Base-by-base conservation (phyloP, 2,329 filamentous ascomycete species). In the Pseudogymnoascus sp. region DNA sequence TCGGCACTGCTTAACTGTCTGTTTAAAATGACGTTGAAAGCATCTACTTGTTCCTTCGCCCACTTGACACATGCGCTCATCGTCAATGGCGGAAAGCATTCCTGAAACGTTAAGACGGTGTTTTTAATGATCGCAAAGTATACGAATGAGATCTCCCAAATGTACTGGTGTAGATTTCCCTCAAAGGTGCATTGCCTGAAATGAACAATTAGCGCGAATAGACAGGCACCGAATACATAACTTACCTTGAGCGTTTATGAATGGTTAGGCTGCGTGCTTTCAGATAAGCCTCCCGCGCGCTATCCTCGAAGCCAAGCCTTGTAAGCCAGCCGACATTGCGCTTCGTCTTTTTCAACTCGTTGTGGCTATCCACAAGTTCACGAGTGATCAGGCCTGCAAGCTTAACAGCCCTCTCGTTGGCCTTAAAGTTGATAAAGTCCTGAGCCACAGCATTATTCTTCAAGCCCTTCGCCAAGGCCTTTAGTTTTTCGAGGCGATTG, bases 1-100 rank as follows among this genome's bases (percentile, higher is more conserved):
- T 96, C 88, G 2, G 95, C 89, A 72, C 90, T 92, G 76, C 91
- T 96, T 65, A 99, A 79, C 76, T 97, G 95, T 64, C 93, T 82
- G 37, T 83, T 85, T 38, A 99, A 80, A 61, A 95, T 86, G 53
- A 81, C 82, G 71, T 97, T 97, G 79, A 97, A 97, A 1, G 86
- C 86, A 70, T 97, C 93, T 1, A 97, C 86, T 73, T 96, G 87
- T 70, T 95, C 89, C 76, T 97, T 97, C n/a, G 92, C 93, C 95
- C 95, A 99, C 73, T 93, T 96, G 70, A 99, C 93, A 70, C 92
- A 96, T 0, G 93, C 92, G 71, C 91, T 96, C 83, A 95, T 96
- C 79, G 95, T 91, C 13, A 86, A 81, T 26, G 90, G 83, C 10
- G 92, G 88, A 73, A 97, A 97, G 74, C 91, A 96, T 62, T 81